Base-by-base conservation (phyloP, 495 filamentous ascomycete species). In the Podospora sp. region DNA sequence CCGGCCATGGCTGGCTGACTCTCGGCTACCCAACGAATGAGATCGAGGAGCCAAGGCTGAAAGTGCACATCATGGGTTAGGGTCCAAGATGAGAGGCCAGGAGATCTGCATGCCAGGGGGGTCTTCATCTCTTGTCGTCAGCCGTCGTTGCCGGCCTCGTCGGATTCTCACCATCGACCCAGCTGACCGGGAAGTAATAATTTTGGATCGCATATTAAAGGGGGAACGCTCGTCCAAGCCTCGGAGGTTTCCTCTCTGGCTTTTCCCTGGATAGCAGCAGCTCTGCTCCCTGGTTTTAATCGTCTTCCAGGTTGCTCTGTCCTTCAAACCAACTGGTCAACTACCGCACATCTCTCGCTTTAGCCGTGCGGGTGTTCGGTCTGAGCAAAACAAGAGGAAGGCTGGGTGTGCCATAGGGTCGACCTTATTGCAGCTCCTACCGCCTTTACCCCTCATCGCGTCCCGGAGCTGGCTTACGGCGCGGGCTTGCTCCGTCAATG, bases 281-380 rank as follows among this genome's bases (percentile, higher is more conserved):
- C 50, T n/a, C 20, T 63, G 46, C 61, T 53, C 35, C 61, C 61
- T 53, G 61, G 61, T 63, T 63, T 36, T 27, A 22, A 12, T 2
- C 7, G 1, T 29, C 21, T 27, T 33, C 29, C 3, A 33, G 21
- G 24, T 22, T 35, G 59, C 20, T 21, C 40, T 21, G 56, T 8
- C 8, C 29, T 33, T 33, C 29, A 33, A 33, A 33, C 16, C 24
- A 40, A 29, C 61, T 20, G 61, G 29, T 35, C 61, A 63, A 50
- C 26, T 53, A 21, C 61, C 61, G 61, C 24, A 29, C 61, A 24
- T 40, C 46, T 21, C 27, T 29, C 49, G 18, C 16, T 63, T 63
- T 63, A 63, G 61, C 61, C 61, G 61, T 26, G 46, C 67, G 64
- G 69, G 53, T 63, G 71, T 69, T 66, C 64, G 70, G 63, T 20